phyloP scores from a whole-genome alignment of 2,329 filamentous ascomycete genomes.

The Fusarium clavum region DNA sequence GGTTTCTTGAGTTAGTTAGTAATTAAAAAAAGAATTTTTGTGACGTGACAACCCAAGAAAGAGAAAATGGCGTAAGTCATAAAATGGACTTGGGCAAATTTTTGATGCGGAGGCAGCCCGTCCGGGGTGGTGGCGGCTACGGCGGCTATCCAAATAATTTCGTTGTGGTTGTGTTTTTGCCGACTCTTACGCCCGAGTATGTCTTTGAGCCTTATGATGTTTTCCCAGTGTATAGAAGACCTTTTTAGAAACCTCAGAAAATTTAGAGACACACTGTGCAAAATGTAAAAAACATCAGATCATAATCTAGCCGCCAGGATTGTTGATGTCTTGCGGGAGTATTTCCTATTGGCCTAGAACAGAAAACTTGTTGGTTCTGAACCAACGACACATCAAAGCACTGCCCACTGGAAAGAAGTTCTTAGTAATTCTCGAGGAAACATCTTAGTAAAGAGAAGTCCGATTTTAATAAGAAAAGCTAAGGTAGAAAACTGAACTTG shows the following conservation, averaged over 20 bases:
- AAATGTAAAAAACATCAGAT: neutral
- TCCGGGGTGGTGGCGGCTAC: neutral
- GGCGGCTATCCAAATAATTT: neutral
- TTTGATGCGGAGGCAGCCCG: neutral
- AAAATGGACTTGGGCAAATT: neutral
- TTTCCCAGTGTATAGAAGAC: neutral
- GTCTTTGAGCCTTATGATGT: neutral
- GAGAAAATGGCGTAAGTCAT: neutral
- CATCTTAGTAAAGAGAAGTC: neutral
- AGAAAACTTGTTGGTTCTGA: neutral
- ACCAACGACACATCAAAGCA: neutral
- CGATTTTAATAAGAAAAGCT: neutral
- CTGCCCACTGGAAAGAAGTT: rapidly evolving
- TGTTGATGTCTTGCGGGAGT: neutral
- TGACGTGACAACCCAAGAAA: neutral
- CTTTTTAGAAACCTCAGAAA: rapidly evolving
- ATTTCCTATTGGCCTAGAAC: neutral
- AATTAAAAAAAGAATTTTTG: neutral
- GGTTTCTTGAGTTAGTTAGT: neutral
- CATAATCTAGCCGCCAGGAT: neutral
- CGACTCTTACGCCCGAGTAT: neutral
- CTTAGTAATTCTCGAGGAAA: too few relatives aligned
- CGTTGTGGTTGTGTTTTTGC: neutral
- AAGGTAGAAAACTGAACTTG: neutral
- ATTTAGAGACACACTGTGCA: too few relatives aligned